A percentile compares a stretch with the other conserved stretches of the same genome.
These are phyloP conservation scores for Tolypocladium ophioglossoides DNA, from an alignment of 2,329 filamentous ascomycete genomes.

Conservation along the genomic window DNA sequence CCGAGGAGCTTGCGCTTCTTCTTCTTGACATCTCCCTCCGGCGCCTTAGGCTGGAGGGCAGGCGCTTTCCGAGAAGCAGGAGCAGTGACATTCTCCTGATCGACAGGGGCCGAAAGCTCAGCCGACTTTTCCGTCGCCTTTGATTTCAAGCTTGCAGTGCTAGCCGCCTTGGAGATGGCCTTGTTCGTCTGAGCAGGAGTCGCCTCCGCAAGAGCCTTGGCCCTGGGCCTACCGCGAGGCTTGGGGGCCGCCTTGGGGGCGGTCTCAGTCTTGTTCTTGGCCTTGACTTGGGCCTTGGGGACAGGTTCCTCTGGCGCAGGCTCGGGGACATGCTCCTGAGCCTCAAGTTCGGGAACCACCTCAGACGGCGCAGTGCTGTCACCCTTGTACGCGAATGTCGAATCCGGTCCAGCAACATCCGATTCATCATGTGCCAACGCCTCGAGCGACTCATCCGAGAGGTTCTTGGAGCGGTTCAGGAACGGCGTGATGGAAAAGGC, in stretches of 20 bases:
- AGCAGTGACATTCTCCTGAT: conserved; percentile 18
- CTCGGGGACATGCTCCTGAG: conserved; percentile 13
- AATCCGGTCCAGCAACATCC: background rate
- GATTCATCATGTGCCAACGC: conserved; percentile 10
- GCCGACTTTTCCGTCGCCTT: conserved; percentile 26
- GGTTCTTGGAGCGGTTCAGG: conserved; percentile 61
- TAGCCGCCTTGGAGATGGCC: conserved; percentile 12
- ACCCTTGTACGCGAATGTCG: conserved; percentile 7
- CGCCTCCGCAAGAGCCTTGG: conserved; percentile 33
- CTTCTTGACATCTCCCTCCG: conserved; percentile 37
- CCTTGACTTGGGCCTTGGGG: conserved; percentile 6
- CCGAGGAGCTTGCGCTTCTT: conserved; percentile 68
- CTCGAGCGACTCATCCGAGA: conserved; percentile 28
- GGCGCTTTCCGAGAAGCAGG: conserved; percentile 5
- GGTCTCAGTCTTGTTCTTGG: conserved; percentile 1
- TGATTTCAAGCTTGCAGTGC: conserved; percentile 21
- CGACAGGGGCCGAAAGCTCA: conserved; percentile 23
- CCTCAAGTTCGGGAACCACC: conserved; percentile 21
- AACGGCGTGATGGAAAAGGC: conserved; percentile 92
- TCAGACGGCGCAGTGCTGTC: conserved; percentile 5
- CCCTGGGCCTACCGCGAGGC: conserved; percentile 33
- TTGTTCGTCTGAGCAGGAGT: conserved; percentile 36
- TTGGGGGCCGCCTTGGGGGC: conserved; percentile 18
- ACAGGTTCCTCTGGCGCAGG: conserved; percentile 1
- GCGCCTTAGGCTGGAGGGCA: conserved; percentile 5